phyloP scores from a whole-genome alignment of 208 protist species.

The Leishmania amazonensis region DNA sequence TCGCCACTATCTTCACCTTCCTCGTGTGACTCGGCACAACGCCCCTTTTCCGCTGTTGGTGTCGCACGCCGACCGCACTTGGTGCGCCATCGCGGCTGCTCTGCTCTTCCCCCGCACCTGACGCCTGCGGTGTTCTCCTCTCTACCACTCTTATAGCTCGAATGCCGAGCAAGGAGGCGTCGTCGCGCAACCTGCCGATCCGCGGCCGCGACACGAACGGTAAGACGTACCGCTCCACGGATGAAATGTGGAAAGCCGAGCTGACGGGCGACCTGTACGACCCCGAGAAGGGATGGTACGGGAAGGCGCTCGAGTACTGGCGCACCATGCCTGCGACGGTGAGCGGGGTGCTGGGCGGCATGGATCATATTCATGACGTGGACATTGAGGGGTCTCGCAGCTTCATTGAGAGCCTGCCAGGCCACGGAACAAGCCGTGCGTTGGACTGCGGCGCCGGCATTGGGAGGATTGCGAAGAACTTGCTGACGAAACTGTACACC shows the following conservation, averaged over 20 bases:
- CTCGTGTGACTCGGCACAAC: constrained; percentile 1
- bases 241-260: constrained; percentile 78
- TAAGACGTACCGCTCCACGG: constrained; percentile 47
- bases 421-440: constrained; percentile 61
- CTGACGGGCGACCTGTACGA: constrained; percentile 80
- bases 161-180: constrained; percentile 19
- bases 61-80: background rate
- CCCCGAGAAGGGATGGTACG: constrained; percentile 82
- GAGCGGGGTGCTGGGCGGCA: constrained; percentile 90
- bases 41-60: background rate
- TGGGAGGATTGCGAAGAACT: constrained; percentile 83
- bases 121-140: background rate
- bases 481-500: constrained; percentile 74
- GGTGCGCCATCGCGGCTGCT: background rate
- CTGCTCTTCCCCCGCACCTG: background rate
- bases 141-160: background rate
- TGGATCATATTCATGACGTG: constrained; percentile 74
- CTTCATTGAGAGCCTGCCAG: constrained; percentile 70
- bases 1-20: background rate
- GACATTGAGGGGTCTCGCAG: constrained; percentile 67
- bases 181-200: constrained; percentile 31
- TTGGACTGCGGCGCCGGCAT: constrained; percentile 93
- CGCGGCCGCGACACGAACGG: constrained; percentile 71
- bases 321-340: constrained; percentile 80
- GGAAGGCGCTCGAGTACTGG: constrained; percentile 91